These are phyloP conservation scores for Solanum paucissectum DNA, from an alignment of 257 asterid species.

Conservation along the genomic window DNA sequence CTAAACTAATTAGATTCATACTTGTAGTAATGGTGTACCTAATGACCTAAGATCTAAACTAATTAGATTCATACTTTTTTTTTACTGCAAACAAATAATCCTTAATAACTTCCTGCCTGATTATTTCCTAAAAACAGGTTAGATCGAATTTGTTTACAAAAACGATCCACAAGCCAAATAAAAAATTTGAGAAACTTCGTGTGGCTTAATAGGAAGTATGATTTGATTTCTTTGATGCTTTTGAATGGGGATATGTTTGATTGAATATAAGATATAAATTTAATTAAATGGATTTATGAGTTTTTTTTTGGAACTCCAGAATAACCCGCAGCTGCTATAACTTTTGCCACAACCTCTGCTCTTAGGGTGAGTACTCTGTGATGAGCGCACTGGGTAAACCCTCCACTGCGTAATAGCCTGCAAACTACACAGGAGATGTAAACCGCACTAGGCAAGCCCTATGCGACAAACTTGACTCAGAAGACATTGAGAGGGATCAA, in stretches of 20 bases:
- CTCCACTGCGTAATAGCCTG: no score
- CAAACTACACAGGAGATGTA: neutral
- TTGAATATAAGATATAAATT: neutral
- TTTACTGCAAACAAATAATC: no score
- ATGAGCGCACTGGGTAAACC: no score
- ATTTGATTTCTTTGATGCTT: neutral
- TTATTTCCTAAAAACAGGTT: neutral
- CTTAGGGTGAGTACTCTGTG: no score
- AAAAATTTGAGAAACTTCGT: no score
- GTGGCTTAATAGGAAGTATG: neutral
- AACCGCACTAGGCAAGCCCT: neutral
- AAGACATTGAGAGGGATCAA: neutral
- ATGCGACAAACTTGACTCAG: neutral
- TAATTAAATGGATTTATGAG: neutral
- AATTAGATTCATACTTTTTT: no score
- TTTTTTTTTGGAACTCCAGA: no score
- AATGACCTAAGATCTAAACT: neutral
- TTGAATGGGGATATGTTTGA: neutral
- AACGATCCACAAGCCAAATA: no score
- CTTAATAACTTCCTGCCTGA: neutral
- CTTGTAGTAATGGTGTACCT: neutral
- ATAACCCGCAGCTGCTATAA: accelerated
- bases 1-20: no score
- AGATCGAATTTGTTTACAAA: neutral
- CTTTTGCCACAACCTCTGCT: no score